Evolutionary conservation across 352 stramenopile genomes (phyloP).

Genomic region (Phytophthora pini): DNA sequence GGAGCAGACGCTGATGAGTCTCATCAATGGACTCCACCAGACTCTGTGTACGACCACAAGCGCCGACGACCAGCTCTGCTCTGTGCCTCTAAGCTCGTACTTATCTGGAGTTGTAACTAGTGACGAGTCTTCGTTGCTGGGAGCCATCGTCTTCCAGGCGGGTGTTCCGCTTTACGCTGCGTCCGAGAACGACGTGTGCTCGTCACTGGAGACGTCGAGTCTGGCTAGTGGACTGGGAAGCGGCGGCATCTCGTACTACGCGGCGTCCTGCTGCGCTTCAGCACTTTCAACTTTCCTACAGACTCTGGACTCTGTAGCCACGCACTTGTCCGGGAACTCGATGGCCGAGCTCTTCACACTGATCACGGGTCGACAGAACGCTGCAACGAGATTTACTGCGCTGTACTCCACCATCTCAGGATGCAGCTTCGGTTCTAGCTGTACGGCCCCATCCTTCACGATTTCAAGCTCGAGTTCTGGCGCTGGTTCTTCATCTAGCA

Average conservation of each 20-base stretch:
- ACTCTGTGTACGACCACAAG: conserved; percentile 58
- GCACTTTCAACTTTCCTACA: conserved; percentile 50
- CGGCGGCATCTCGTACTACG: conserved; percentile 50
- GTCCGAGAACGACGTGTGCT: conserved; percentile 48
- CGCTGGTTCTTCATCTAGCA: conserved; percentile 27
- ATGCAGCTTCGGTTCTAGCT: conserved; percentile 55
- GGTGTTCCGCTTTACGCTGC: conserved; percentile 60
- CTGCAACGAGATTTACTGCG: conserved; percentile 40
- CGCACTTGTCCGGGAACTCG: conserved; percentile 55
- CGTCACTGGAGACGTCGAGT: conserved; percentile 42
- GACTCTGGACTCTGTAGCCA: conserved; percentile 51
- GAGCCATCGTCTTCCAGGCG: conserved; percentile 47
- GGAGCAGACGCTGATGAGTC: conserved; percentile 44
- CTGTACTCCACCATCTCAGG: conserved; percentile 46
- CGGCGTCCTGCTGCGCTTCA: conserved; percentile 53
- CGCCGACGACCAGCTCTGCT: conserved; percentile 53
- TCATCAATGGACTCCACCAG: conserved; percentile 64
- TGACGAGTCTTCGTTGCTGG: conserved; percentile 46
- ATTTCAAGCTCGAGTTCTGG: conserved; percentile 29
- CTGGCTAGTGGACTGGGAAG: conserved; percentile 48
- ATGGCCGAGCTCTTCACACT: conserved; percentile 61
- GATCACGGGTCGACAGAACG: conserved; percentile 46
- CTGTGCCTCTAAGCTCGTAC: conserved; percentile 49
- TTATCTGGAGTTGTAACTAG: conserved; percentile 41
- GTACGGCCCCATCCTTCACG: conserved; percentile 46